Evolutionary conservation across 306 rosid genomes (phyloP), one percentile per base, ranked within the genome.

Genomic region (Crotalaria pallida): DNA sequence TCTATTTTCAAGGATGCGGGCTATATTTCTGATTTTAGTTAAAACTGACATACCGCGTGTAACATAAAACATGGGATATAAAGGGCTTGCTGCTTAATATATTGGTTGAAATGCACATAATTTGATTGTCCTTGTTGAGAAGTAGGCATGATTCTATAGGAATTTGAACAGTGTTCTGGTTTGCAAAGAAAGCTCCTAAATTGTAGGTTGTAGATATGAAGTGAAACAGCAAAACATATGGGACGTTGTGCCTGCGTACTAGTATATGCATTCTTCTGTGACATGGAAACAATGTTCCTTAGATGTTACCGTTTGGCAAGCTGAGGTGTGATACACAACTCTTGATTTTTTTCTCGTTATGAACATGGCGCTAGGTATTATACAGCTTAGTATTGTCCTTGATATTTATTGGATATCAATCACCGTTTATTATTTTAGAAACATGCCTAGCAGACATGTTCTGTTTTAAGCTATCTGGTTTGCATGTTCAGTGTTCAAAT

Each of bases 1-100:
- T 65, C 69, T 67, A 79, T 80, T 23, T 21, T 84, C 40, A 84
- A 81, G 78, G 86, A 81, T 81, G 77, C 79, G 8, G 85, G 79
- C 27, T 81, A 81, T 83, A 62, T 75, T 79, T 84, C 79, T 52
- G 82, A 85, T 79, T 52, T 75, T 41, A 55, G 75, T 22, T 75
- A 44, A 47, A 61, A 52, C 65, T 79, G 67, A 58, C 34, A 50
- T 26, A 26, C 55, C 45, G n/a, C 55, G 29, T 27, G 70, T 66
- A 57, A 45, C 52, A 43, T 41, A 52, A 64, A 70, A 62, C n/a
- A 57, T 66, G 27, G 62, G 45, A 12, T 50, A 48, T 61, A 36
- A 56, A 13, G 7, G 11, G 21, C 43, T 16, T 38, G 49, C 53
- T 47, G 45, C 50, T 69, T 19, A 47, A 66, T 38, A 1, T 22